phyloP scores from a whole-genome alignment of 2,329 filamentous ascomycete genomes.

The Xylaria sp. region DNA sequence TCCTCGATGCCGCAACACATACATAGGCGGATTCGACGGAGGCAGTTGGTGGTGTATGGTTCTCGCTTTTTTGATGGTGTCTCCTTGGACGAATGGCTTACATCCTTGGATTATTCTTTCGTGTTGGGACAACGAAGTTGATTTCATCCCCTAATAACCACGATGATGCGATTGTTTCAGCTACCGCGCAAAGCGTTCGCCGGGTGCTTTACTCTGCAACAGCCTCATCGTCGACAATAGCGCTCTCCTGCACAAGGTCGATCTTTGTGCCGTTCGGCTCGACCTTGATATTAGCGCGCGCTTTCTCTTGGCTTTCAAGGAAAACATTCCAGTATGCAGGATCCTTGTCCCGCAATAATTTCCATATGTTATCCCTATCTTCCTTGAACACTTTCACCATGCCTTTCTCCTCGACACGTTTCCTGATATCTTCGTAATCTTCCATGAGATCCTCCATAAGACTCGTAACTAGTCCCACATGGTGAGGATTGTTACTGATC shows the following conservation, averaged over 20 bases:
- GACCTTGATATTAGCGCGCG: slow-evolving; percentile 57
- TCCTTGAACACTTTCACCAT: slow-evolving; percentile 67
- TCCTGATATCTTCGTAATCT: slow-evolving; percentile 62
- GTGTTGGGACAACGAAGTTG: neutral
- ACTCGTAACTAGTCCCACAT: slow-evolving; percentile 60
- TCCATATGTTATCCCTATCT: slow-evolving; percentile 56
- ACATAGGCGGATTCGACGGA: too few species aligned
- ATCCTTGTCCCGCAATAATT: slow-evolving; percentile 62
- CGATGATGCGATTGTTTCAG: neutral
- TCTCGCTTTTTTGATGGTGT: too few species aligned
- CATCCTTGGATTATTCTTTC: neutral
- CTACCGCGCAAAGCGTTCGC: neutral
- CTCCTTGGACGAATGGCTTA: neutral
- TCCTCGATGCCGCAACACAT: too few species aligned
- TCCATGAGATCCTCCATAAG: slow-evolving; percentile 69
- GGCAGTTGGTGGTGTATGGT: too few species aligned
- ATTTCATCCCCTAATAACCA: neutral
- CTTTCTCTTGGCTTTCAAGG: slow-evolving; percentile 65
- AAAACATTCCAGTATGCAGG: slow-evolving; percentile 69
- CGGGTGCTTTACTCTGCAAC: slow-evolving; percentile 44
- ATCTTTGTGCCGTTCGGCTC: slow-evolving; percentile 29
- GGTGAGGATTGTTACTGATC: slow-evolving; percentile 56
- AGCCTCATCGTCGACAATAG: slow-evolving; percentile 47
- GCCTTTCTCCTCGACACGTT: slow-evolving; percentile 61
- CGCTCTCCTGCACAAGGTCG: slow-evolving; percentile 27